Base-by-base conservation (phyloP, 306 rosid species). In the Begonia loranthoides region DNA sequence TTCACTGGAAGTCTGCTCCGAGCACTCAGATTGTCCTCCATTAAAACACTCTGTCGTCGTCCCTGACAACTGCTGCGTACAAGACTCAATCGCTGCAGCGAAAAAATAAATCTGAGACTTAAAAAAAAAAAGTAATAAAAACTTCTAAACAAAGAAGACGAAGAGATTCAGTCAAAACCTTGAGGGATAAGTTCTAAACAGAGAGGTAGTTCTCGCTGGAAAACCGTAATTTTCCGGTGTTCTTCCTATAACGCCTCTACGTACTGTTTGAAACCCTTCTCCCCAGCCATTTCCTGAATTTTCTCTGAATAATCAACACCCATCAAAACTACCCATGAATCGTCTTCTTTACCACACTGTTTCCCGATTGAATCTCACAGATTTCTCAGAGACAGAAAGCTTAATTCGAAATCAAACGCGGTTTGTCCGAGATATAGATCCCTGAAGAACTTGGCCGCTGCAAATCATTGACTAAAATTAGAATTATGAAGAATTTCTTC, bases 181-280 rank as follows among this genome's bases (percentile, higher is more conserved):
- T 84, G 93, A 0, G 74, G 63, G 24, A 89, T 82, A 65, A 89
- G 87, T 61, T 89, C 87, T 24, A 82, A 62, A 3, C 93, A 81
- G 13, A 84, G 75, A 48, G 97, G 97, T 17, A 89, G 80, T 60
- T 89, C 97, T 15, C 76, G 70, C 39, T 74, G 66, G 45, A 89
- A 89, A 54, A 84, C 79, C 22, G 79, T 84, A 38, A 89, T 78
- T 71, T 89, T 89, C 1, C 10, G 49, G 56, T 71, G 73, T 58
- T 89, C 97, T 50, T 60, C 71, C 41, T 82, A 89, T 50, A 89
- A 62, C 28, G 82, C 79, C 48, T 75, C 63, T 24, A 82, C 70
- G 52, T 81, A 84, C 34, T 78, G 79, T 13, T 60, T 61, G 11
- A 74, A 71, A 3, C 74, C 89, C 65, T 81, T 54, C 44, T 66